Base-by-base conservation (phyloP, 2,329 filamentous ascomycete genomes). In the Calonectria pteridis region DNA sequence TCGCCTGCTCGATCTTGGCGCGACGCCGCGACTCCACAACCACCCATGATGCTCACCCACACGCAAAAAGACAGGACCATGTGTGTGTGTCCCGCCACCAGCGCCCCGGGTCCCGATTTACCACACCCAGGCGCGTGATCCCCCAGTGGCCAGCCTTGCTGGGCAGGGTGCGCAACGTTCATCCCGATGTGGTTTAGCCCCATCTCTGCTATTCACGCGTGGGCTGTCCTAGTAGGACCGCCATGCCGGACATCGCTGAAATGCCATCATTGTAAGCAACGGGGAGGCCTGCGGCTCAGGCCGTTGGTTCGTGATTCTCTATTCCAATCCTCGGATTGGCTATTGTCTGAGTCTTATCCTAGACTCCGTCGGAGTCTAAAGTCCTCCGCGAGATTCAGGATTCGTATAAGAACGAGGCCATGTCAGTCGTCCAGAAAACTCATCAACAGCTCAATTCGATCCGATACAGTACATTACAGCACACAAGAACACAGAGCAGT, bases 1-100 rank as follows among this genome's bases (percentile, higher is more conserved):
- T 59, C 55, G 55, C 55, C 55, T 23, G 55, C 55, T 26, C 55
- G 33, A 59, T 59, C 55, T 59, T 59, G 33, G 55, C 55, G 35
- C 33, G n/a, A 59, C 55, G 55, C 55, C 13, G 55, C 55, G 20
- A 33, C 33, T 59, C 33, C 31, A 37, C n/a, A 26, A n/a, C n/a
- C 31, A 37, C 33, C n/a, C 20, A 35, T 16, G 26, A 29, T 28
- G 49, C 49, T 51, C 51, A 33, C 20, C 28, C 28, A 13, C 29
- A 4, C 53, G 23, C 31, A 18, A 18, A 18, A 18, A 23, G 26
- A 53, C 28, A 53, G 37, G 37, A 43, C 37, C 5, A 18, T 20
- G 18, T n/a, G n/a, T 33, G 53, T 40, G 43, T 20, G 20, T 28
- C 55, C 55, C 55, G 35, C 55, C 55, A 62, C 55, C 55, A 26